These are phyloP conservation scores for Trichoderma harzianum DNA, from an alignment of 2,329 filamentous ascomycete species.

Conservation along the genomic window DNA sequence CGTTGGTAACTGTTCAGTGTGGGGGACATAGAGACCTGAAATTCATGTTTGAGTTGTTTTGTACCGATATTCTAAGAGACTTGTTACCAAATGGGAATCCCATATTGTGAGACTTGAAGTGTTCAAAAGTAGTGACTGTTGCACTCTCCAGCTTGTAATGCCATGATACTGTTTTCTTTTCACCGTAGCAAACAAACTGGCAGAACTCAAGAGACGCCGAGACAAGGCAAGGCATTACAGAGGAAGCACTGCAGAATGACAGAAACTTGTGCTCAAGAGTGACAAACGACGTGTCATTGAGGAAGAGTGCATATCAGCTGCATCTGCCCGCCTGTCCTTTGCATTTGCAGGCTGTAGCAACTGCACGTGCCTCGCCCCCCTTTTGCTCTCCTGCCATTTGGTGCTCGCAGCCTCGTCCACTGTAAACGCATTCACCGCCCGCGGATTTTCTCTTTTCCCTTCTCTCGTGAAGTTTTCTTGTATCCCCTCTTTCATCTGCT, in stretches of 20 bases:
- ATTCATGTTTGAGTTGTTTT: neutral
- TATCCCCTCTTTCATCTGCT: neutral
- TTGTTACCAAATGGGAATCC: neutral
- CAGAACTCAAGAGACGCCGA: neutral
- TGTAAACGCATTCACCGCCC: neutral
- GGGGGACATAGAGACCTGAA: neutral
- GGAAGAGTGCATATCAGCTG: neutral
- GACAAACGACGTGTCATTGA: neutral
- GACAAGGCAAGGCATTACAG: neutral
- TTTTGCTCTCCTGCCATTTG: neutral
- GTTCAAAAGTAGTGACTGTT: neutral
- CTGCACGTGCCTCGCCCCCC: slow-evolving; percentile 8
- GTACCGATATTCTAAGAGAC: neutral
- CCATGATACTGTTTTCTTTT: neutral
- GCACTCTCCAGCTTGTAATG: neutral
- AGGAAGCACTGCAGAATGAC: neutral
- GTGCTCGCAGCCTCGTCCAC: neutral
- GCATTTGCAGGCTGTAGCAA: neutral
- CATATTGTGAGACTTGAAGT: neutral
- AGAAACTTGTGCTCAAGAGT: neutral
- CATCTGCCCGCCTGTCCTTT: neutral
- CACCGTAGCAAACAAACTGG: no score
- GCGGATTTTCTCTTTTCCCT: neutral
- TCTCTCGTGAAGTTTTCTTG: no score
- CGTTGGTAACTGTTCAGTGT: neutral